Evolutionary conservation across 345 rosid genomes (phyloP).

Genomic region (Syzygium grande): DNA sequence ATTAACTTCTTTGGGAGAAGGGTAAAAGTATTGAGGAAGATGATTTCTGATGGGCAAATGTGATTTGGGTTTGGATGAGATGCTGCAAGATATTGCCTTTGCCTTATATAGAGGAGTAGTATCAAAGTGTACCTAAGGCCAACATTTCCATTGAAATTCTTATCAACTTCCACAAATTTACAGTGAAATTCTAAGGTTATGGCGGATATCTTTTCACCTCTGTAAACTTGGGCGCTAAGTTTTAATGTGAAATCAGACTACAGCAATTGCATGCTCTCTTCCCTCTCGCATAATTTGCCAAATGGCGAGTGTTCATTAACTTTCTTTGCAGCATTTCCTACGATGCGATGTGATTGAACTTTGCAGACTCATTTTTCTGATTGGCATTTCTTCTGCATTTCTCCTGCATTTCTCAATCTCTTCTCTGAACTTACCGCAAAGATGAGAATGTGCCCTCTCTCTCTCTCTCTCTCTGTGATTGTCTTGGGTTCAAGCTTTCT

Average conservation of each 20-base stretch:
- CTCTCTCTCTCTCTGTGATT: not conserved
- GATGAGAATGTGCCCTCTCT: not conserved
- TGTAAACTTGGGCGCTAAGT: not conserved
- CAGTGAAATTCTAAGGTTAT: not conserved
- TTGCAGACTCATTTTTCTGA: not conserved
- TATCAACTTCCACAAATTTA: not conserved
- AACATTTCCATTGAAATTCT: not conserved
- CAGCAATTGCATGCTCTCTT: not conserved
- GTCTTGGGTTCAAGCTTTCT: not conserved
- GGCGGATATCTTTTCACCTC: not conserved
- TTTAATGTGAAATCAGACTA: no score
- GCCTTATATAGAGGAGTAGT: not conserved
- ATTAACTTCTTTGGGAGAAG: not conserved
- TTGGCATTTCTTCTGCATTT: not conserved
- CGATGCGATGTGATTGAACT: not conserved
- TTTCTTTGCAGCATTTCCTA: not conserved
- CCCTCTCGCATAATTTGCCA: not conserved
- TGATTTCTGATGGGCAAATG: not conserved
- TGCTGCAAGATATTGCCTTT: not conserved
- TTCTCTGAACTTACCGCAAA: not conserved
- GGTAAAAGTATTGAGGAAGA: not conserved
- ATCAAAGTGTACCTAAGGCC: not conserved
- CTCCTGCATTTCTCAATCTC: not conserved
- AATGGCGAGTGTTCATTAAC: not conserved
- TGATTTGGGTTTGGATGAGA: not conserved